phyloP scores from a whole-genome alignment of 768 basidiomycete species.

The Austroboletus festivus region DNA sequence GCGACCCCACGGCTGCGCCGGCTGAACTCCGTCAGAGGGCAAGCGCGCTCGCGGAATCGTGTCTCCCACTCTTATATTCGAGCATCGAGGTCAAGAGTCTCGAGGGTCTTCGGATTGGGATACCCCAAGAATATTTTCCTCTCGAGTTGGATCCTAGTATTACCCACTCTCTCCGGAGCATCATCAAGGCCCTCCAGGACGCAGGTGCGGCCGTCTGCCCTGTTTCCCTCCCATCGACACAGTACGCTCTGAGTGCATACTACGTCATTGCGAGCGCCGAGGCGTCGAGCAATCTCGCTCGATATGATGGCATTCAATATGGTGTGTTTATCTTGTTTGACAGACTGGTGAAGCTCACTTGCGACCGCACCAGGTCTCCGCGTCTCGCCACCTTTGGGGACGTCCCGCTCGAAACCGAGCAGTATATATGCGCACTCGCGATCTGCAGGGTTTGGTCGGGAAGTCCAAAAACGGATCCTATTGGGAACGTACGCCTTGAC shows the following conservation, averaged over 20 bases:
- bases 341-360: background rate
- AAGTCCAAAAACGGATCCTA: conserved; percentile 84
- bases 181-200: conserved; percentile 39
- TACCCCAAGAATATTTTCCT: conserved; percentile 88
- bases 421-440: conserved; percentile 65
- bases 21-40: conserved; percentile 37
- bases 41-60: conserved; percentile 23
- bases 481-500: conserved; percentile 90
- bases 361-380: conserved; percentile 46
- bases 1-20: conserved; percentile 73
- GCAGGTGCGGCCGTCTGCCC: conserved; percentile 68
- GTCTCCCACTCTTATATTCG: background rate
- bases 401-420: conserved; percentile 47
- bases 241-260: conserved; percentile 85
- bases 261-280: conserved; percentile 96
- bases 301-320: conserved; percentile 86
- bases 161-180: conserved; percentile 41
- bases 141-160: conserved; percentile 52
- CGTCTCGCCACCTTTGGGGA: conserved; percentile 38
- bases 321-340: conserved; percentile 41
- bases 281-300: conserved; percentile 86
- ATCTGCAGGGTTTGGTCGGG: conserved; percentile 70
- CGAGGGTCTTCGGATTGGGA: conserved; percentile 62
- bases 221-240: conserved; percentile 67
- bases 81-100: conserved; percentile 25